phyloP scores from a whole-genome alignment of 352 stramenopile species.

The Phytophthora parvispora region DNA sequence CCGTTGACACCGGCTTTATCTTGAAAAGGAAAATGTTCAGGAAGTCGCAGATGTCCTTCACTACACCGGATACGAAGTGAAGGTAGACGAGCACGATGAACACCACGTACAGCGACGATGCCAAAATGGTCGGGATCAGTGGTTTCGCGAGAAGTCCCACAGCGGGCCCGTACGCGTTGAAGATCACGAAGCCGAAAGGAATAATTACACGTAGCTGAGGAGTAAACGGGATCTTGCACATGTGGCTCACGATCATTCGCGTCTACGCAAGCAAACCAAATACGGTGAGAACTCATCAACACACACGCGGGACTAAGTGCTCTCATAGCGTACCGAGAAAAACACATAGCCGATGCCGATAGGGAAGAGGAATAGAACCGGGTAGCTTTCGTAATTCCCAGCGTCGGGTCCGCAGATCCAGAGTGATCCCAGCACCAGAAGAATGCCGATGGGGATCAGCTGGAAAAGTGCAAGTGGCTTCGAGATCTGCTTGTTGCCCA shows the following conservation, averaged over 20 bases:
- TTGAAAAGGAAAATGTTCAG: conserved; percentile 91
- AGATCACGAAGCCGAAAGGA: conserved; percentile 76
- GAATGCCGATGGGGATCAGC: conserved; percentile 73
- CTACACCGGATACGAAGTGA: conserved; percentile 84
- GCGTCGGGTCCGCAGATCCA: conserved; percentile 82
- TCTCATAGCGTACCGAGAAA: conserved; percentile 67
- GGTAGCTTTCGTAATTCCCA: conserved; percentile 73
- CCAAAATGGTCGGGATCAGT: conserved; percentile 72
- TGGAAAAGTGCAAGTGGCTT: conserved; percentile 84
- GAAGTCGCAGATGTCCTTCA: conserved; percentile 90
- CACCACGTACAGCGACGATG: conserved; percentile 75
- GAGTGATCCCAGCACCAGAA: conserved; percentile 66
- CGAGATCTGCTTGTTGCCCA: conserved; percentile 88
- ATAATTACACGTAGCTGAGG: conserved; percentile 86
- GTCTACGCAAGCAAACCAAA: conserved; percentile 55
- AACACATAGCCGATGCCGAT: conserved; percentile 89
- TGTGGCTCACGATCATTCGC: conserved; percentile 92
- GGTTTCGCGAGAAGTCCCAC: conserved; percentile 58
- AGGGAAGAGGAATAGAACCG: conserved; percentile 81
- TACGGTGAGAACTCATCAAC: neutral
- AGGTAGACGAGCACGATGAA: conserved; percentile 83
- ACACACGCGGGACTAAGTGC: neutral
- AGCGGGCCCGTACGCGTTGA: conserved; percentile 74
- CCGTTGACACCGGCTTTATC: conserved; percentile 52
- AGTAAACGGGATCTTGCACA: conserved; percentile 91